Base-by-base conservation (phyloP, 2,329 filamentous ascomycete genomes). In the Keithomyces neogunnii region DNA sequence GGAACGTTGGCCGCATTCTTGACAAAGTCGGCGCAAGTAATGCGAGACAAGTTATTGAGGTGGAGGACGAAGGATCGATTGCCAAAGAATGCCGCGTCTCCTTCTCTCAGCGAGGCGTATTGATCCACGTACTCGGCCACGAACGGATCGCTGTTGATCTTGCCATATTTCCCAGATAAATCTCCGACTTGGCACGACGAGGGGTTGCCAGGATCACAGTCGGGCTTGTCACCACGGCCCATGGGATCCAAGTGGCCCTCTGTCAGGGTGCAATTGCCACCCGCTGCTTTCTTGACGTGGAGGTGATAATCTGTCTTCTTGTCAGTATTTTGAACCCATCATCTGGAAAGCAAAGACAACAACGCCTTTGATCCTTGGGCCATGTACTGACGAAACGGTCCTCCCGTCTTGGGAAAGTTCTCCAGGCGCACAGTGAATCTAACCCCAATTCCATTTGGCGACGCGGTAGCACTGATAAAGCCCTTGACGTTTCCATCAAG, bases 131-230 rank as follows among this genome's bases (percentile, higher is more conserved):
- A 86, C 48, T 67, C 70, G 51, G 65, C 68, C 30, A 65, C 63
- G 61, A 76, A 83, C 9, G 75, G 70, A 55, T 76, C 73, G 36
- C 67, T 66, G 29, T 67, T 73, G 60, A 88, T 78, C 55, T 74
- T 74, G 55, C 86, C 86, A 61, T 85, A 73, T 71, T 92, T 92
- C 62, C 88, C 88, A 58, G 80, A 78, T 51, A 91, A 73, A 64
- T 92, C 88, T 57, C 88, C 88, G 8, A 87, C 80, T 67, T 92
- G 81, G 71, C 88, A 93, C 9, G 80, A 82, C 55, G 77, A 67
- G 8, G 83, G 83, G 8, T 70, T 62, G 9, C 63, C 59, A 10
- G 69, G 42, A 61, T 89, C 73, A 68, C 88, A 92, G 4, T 76
- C 59, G 5, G 82, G 73, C 3, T 68, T 68, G 62, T 89, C 81